Percentiles rank a stretch among this genome's conserved stretches.
phyloP scores from a whole-genome alignment of 2,329 filamentous ascomycete species.

The Acrocalymma vagum region DNA sequence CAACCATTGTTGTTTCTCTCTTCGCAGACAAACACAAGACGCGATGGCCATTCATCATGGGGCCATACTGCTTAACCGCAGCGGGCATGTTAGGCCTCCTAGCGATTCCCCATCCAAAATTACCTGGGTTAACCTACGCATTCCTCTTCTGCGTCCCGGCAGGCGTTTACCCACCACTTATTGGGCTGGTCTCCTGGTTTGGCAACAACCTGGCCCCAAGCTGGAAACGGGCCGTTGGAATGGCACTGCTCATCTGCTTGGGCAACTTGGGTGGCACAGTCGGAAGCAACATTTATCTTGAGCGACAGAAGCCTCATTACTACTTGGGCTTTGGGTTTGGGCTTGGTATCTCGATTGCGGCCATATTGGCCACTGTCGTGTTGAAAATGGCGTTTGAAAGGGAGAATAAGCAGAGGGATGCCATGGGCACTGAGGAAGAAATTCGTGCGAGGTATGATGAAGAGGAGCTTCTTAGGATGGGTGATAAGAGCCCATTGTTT shows the following conservation, averaged over 20 bases:
- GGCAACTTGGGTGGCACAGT: conserved; percentile 20
- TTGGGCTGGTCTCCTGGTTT: conserved; percentile 1
- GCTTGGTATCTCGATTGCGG: conserved; percentile 19
- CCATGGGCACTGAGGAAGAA: conserved; percentile 35
- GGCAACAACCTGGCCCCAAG: conserved; percentile 3
- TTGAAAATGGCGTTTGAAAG: conserved; percentile 24
- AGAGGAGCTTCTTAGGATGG: conserved; percentile 40
- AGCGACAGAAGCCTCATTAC: conserved; percentile 31
- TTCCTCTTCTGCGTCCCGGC: conserved; percentile 3
- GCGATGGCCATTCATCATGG: conserved; percentile 1
- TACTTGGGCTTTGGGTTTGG: conserved; percentile 30
- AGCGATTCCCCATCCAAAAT: not conserved
- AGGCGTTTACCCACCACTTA: conserved; percentile 3
- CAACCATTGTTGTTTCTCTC: not conserved
- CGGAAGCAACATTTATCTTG: conserved; percentile 33
- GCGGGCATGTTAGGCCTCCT: not conserved
- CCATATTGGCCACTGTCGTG: conserved; percentile 20
- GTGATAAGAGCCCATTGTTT: conserved; percentile 45
- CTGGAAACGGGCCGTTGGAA: conserved; percentile 24
- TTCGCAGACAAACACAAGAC: not conserved
- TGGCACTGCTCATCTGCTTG: conserved; percentile 15
- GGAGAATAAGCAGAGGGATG: conserved; percentile 38
- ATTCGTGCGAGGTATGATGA: conserved; percentile 37
- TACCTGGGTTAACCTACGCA: conserved; percentile 1
- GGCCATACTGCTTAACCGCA: not conserved